Conservation (phyloP, 371 early-diverging fungal species). For the Circinella minor region DNA sequence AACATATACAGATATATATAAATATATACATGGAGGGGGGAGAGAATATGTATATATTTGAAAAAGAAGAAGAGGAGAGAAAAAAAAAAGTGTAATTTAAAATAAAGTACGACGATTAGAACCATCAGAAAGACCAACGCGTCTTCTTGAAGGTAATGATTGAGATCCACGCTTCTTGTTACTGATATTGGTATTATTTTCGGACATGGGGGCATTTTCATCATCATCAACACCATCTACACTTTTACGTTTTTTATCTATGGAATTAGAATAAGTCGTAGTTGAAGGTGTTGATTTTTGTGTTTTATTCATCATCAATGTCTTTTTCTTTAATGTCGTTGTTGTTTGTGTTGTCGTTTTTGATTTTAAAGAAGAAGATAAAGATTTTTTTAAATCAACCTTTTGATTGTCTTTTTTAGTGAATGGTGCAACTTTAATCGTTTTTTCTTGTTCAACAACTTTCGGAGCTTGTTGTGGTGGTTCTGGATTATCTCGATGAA, state of each 20-base stretch:
- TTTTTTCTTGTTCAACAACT: background rate
- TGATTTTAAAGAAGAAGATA: background rate
- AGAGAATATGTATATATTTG: background rate
- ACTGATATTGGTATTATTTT: background rate
- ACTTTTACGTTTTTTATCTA: slow-evolving; percentile 3
- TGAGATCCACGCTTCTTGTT: slow-evolving; percentile 7
- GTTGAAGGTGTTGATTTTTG: background rate
- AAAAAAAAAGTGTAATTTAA: background rate
- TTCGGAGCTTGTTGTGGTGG: background rate
- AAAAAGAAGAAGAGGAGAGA: background rate
- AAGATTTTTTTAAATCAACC: background rate
- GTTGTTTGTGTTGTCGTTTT: background rate
- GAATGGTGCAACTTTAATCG: background rate
- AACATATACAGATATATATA: background rate
- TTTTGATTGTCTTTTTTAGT: slow-evolving; percentile 4
- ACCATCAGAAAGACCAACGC: background rate
- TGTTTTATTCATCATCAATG: background rate
- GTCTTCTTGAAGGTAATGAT: background rate
- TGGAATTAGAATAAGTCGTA: background rate
- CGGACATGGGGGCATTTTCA: background rate
- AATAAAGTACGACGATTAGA: background rate
- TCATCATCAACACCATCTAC: background rate
- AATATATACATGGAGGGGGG: background rate
- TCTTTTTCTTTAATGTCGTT: too few species aligned
- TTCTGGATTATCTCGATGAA: slow-evolving; percentile 8